phyloP scores from a whole-genome alignment of 306 rosid species.

The Dicorynia guianensis region DNA sequence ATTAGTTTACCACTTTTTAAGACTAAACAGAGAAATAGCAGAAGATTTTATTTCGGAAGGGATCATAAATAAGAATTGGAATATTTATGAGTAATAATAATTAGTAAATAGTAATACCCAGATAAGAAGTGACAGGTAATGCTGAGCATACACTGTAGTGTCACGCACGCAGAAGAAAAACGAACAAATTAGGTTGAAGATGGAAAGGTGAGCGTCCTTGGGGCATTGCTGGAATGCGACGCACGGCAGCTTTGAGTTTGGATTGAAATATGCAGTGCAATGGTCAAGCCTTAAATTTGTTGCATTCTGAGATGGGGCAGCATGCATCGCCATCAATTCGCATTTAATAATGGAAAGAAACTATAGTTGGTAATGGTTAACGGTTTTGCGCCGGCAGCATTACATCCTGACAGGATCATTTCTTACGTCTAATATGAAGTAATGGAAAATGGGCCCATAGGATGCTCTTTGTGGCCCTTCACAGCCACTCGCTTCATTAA shows the following conservation, averaged over 20 bases:
- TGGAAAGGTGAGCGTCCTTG: not conserved
- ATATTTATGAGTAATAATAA: not conserved
- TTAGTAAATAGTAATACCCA: not conserved
- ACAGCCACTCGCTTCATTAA: no score
- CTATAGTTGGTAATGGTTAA: not conserved
- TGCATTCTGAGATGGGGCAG: no score
- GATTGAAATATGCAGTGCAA: not conserved
- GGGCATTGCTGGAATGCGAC: not conserved
- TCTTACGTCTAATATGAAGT: not conserved
- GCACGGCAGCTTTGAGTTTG: not conserved
- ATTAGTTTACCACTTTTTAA: no score
- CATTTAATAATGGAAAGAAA: slow-evolving; percentile 1
- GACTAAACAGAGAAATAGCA: not conserved
- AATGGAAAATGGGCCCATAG: not conserved
- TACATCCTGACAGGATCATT: not conserved
- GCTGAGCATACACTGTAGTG: not conserved
- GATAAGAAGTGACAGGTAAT: slow-evolving; percentile 22
- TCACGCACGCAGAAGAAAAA: not conserved
- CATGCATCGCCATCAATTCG: not conserved
- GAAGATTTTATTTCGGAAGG: not conserved
- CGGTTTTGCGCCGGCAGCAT: slow-evolving; percentile 36
- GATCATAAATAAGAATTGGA: not conserved
- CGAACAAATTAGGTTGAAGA: not conserved
- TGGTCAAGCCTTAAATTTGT: not conserved
- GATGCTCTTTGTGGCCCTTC: not conserved